Percentiles rank a stretch among this genome's conserved stretches.
Conservation (phyloP, 2,329 filamentous ascomycete genomes). For the Microcyclosporella mali region DNA sequence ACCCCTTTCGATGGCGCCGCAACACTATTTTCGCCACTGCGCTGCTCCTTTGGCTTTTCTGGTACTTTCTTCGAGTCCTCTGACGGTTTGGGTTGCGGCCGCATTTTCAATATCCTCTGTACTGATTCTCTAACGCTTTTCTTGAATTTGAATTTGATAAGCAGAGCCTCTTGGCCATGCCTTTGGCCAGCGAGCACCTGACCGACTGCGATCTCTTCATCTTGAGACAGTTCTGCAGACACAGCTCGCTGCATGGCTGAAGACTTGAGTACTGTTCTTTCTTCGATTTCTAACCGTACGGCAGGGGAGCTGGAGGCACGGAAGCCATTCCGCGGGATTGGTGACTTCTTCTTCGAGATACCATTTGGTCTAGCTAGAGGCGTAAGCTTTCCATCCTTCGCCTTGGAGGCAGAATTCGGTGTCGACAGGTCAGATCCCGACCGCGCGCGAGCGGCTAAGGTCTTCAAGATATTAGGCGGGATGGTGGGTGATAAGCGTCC, state of each 20-base stretch:
- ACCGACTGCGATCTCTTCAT: conserved; percentile 18
- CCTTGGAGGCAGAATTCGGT: conserved; percentile 15
- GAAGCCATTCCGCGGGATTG: conserved; percentile 25
- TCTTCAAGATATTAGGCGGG: conserved; percentile 50
- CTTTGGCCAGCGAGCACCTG: conserved; percentile 11
- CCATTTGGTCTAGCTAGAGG: conserved; percentile 14
- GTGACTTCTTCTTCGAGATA: conserved; percentile 23
- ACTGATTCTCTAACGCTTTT: conserved; percentile 21
- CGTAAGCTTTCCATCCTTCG: conserved; percentile 18
- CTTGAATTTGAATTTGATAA: conserved; percentile 28
- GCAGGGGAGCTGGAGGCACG: conserved; percentile 26
- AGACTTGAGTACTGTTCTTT: conserved; percentile 8
- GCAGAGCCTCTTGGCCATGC: conserved; percentile 8
- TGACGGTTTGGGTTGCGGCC: conserved; percentile 17
- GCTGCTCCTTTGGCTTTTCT: conserved; percentile 10
- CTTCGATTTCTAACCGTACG: conserved; percentile 20
- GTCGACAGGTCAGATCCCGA: conserved; percentile 14
- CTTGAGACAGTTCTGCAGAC: conserved; percentile 14
- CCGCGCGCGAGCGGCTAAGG: conserved; percentile 36
- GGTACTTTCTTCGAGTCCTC: conserved; percentile 8
- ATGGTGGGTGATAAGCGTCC: conserved; percentile 54
- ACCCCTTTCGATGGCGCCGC: conserved; percentile 19
- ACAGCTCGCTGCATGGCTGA: conserved; percentile 8
- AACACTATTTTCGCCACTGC: conserved; percentile 12
- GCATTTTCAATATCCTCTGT: conserved; percentile 27